A percentile compares a stretch with the other conserved stretches of the same genome.
Conservation (phyloP, 352 stramenopile species). For the Sclerospora graminicola region DNA sequence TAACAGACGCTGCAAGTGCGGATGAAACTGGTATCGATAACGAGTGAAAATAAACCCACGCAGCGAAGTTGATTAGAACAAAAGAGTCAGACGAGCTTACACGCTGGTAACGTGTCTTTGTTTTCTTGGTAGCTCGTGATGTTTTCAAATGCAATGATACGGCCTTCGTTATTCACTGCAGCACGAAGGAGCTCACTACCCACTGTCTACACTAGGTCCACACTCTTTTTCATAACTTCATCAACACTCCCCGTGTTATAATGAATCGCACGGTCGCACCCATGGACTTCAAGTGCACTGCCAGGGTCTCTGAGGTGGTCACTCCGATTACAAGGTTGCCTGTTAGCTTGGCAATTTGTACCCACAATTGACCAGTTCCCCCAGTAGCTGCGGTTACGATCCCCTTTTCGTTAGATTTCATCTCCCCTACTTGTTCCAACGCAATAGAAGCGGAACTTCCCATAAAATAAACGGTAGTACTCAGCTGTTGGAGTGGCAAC, state of each 20-base stretch:
- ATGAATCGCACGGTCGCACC: conserved; percentile 19
- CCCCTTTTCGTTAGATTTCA: conserved; percentile 14
- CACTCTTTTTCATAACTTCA: conserved; percentile 11
- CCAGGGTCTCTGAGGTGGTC: conserved; percentile 16
- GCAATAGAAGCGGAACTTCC: conserved; percentile 15
- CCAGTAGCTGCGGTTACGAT: conserved; percentile 16
- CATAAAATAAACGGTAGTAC: conserved; percentile 14
- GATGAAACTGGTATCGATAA: conserved; percentile 11
- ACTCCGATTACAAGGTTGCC: conserved; percentile 21
- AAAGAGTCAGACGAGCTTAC: conserved; percentile 12
- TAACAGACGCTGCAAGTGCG: conserved; percentile 14
- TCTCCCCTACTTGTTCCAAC: conserved; percentile 16
- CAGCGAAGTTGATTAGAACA: conserved; percentile 14
- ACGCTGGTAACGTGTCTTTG: conserved; percentile 18
- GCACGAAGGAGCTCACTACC: conserved; percentile 18
- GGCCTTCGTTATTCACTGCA: conserved; percentile 10
- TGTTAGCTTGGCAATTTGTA: conserved; percentile 15
- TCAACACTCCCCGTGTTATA: conserved; percentile 16
- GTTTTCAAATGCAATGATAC: conserved; percentile 17
- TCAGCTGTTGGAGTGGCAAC: conserved; percentile 8
- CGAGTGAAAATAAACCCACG: conserved; percentile 12
- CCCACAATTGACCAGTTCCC: conserved; percentile 12
- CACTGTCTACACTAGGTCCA: conserved; percentile 19
- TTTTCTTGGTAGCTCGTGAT: conserved; percentile 17
- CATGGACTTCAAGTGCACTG: conserved; percentile 10